These are phyloP conservation scores for Hymenoscyphus linearis DNA, from an alignment of 2,329 filamentous ascomycete species.

Conservation along the genomic window DNA sequence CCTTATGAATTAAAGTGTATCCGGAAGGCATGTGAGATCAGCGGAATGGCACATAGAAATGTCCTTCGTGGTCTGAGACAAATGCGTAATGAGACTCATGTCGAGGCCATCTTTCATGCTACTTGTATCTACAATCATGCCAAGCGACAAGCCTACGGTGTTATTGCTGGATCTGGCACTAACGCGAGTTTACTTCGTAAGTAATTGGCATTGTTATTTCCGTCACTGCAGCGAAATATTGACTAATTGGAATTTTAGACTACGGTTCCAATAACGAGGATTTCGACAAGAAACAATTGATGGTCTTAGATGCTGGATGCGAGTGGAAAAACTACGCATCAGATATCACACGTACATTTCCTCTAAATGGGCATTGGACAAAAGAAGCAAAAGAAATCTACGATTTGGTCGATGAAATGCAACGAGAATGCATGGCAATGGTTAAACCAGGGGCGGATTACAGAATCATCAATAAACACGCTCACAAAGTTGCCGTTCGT, in stretches of 20 bases:
- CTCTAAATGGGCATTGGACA: constrained; percentile 65
- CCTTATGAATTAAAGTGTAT: constrained; percentile 81
- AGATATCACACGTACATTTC: constrained; percentile 86
- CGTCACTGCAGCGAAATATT: not conserved
- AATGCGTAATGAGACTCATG: constrained; percentile 72
- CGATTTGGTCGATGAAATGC: constrained; percentile 74
- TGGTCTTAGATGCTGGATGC: constrained; percentile 82
- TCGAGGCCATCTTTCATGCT: constrained; percentile 72
- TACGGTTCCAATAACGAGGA: constrained; percentile 76
- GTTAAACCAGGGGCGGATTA: constrained; percentile 66
- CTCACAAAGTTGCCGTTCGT: constrained; percentile 65
- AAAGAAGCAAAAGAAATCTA: constrained; percentile 69
- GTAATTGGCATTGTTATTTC: not conserved
- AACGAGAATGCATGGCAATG: constrained; percentile 63
- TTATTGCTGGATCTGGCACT: constrained; percentile 81
- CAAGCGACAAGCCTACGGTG: constrained; percentile 74
- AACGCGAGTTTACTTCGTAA: constrained; percentile 54
- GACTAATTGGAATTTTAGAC: constrained; percentile 57
- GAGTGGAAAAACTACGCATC: constrained; percentile 84
- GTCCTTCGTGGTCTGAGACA: constrained; percentile 60
- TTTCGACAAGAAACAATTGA: constrained; percentile 62
- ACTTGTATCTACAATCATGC: constrained; percentile 69
- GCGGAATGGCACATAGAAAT: constrained; percentile 67
- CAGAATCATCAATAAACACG: constrained; percentile 66
- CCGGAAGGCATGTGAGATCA: constrained; percentile 74